Base-by-base conservation (phyloP, 306 rosid genomes). In the Vicia villosa region DNA sequence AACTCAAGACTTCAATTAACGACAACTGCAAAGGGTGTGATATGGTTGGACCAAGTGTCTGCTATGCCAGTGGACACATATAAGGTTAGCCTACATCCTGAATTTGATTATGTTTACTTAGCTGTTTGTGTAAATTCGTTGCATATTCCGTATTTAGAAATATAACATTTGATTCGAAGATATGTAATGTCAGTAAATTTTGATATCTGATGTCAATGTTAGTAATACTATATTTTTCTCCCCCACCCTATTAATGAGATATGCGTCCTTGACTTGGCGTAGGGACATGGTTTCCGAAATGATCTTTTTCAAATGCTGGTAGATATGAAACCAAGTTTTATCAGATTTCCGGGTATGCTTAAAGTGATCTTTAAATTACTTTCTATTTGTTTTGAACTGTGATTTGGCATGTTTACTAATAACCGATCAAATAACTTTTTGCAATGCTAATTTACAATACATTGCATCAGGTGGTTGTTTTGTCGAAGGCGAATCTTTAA, bases 401-500 rank as follows among this genome's bases (percentile, higher is more conserved):
- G 15, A 13, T 42, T 11, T 42, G 47, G 14, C 43, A 10, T 38
- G 42, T 38, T 38, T 38, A 13, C 26, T 5, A 55, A 24, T 51
- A 8, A 46, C 41, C 10, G 24, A 49, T 67, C 40, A 37, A 17
- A 66, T 78, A 61, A 79, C 73, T 60, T 66, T n/a, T 30, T 21
- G 55, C 37, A 32, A 42, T 75, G 46, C 37, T 71, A 17, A 5
- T 68, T 43, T 62, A 46, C 17, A 9, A 60, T 51, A 70, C 65
- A 47, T 71, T 66, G 79, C 55, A 26, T 68, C 59, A 82, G 86
- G 86, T 72, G 99, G 99, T 63, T 94, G 97, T 83, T 94, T 88
- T 61, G 97, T 94, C 60, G 97, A 94, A 84, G 99, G 99, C 71
- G 94, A 85, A 16, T 84, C 90, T 92, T 82, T 94, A 86, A 87